Evolutionary conservation across 164 flowering plant genomes (phyloP).

Genomic region (Pachysandra terminalis): DNA sequence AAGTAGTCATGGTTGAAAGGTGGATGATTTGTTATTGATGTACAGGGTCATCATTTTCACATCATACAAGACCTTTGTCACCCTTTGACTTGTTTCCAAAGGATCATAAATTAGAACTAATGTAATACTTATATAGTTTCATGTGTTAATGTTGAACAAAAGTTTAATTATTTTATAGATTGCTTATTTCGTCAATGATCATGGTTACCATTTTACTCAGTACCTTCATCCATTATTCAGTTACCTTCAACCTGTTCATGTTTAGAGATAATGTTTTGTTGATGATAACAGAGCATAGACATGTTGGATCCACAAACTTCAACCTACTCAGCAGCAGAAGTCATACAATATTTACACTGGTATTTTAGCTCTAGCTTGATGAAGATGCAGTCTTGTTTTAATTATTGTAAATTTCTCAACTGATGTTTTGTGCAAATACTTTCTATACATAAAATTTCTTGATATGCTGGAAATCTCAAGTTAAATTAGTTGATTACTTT

Average conservation of each 20-base stretch:
- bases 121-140: no score
- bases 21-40: no score
- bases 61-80: no score
- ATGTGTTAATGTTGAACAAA: no score
- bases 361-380: conserved; percentile 24
- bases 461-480: background rate
- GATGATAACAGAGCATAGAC: conserved; percentile 85
- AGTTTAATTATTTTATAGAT: no score
- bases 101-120: no score
- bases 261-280: conserved; percentile 15
- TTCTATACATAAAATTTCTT: background rate
- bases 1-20: no score
- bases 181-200: no score
- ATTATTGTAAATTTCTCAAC: background rate
- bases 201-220: no score
- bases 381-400: background rate
- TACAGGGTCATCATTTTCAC: no score
- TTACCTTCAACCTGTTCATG: background rate
- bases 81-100: no score
- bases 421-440: background rate
- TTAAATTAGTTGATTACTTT: background rate
- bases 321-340: conserved; percentile 97
- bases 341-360: conserved; percentile 98
- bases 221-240: no score
- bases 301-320: conserved; percentile 97